A percentile compares a stretch with the other conserved stretches of the same genome.
phyloP scores from a whole-genome alignment of 441 rosid genomes.

The Jatropha multifida region DNA sequence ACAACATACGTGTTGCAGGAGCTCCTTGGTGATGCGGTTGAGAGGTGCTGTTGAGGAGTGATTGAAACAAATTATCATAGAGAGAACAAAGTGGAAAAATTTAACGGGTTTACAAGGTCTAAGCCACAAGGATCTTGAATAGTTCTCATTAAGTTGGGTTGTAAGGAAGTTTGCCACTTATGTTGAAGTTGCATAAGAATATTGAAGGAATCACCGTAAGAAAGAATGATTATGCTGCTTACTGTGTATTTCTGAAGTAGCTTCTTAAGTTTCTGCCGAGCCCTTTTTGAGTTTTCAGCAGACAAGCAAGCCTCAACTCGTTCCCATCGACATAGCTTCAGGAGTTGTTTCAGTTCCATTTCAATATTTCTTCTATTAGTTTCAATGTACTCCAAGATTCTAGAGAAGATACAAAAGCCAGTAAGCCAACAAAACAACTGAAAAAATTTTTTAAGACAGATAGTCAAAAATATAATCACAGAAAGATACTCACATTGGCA shows the following conservation, averaged over 20 bases:
- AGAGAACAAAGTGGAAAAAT: neutral
- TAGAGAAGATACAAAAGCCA: conserved; percentile 32
- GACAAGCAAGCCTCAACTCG: conserved; percentile 56
- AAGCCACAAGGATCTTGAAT: neutral
- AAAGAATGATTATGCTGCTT: conserved; percentile 31
- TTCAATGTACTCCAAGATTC: conserved; percentile 69
- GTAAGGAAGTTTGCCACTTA: neutral
- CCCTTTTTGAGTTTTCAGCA: conserved; percentile 59
- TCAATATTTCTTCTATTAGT: conserved; percentile 53
- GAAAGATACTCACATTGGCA: conserved; percentile 65
- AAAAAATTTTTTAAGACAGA: conserved; percentile 16
- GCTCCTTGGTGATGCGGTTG: neutral
- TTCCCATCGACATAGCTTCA: conserved; percentile 85
- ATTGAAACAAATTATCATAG: no score
- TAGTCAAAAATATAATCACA: neutral
- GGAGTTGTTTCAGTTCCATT: conserved; percentile 62
- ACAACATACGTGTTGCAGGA: neutral
- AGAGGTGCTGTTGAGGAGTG: no score
- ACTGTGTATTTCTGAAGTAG: conserved; percentile 79
- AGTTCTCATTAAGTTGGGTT: neutral
- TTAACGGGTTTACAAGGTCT: neutral
- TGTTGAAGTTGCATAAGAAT: neutral
- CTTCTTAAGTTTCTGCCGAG: conserved; percentile 78
- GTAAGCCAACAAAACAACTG: conserved; percentile 22
- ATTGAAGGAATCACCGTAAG: neutral